A percentile compares a stretch with the other conserved stretches of the same genome.
phyloP scores from a whole-genome alignment of 495 filamentous ascomycete genomes.

The Penicillium robsamsonii region DNA sequence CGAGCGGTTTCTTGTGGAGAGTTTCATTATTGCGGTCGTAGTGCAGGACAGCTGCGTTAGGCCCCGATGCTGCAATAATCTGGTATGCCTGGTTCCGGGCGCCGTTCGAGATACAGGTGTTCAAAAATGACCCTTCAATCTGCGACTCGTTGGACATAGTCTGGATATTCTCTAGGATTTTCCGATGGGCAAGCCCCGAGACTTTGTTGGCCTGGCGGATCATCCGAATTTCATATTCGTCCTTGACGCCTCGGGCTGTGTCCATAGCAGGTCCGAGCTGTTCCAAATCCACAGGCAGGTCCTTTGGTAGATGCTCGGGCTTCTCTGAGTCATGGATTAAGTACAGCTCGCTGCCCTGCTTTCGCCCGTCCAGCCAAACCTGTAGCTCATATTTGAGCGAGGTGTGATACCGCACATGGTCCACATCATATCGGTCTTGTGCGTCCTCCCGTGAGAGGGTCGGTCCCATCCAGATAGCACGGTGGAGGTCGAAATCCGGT shows the following conservation, averaged over 20 bases:
- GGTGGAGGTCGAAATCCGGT: conserved; percentile 81
- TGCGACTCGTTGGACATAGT: conserved; percentile 73
- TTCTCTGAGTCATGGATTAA: conserved; percentile 39
- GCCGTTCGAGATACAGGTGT: conserved; percentile 64
- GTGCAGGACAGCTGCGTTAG: conserved; percentile 80
- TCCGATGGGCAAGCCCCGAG: conserved; percentile 68
- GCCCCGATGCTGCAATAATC: conserved; percentile 78
- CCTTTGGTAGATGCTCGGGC: conserved; percentile 49
- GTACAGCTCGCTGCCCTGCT: conserved; percentile 33
- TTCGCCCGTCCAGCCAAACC: conserved; percentile 59
- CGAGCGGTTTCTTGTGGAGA: conserved; percentile 62
- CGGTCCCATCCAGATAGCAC: conserved; percentile 92
- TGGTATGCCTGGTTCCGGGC: conserved; percentile 80
- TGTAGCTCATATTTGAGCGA: conserved; percentile 63
- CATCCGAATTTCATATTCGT: conserved; percentile 72
- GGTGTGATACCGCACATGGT: conserved; percentile 63
- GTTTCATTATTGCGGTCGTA: conserved; percentile 76
- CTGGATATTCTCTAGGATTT: conserved; percentile 59
- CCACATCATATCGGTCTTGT: conserved; percentile 69
- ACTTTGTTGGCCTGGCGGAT: conserved; percentile 77
- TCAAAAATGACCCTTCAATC: conserved; percentile 72
- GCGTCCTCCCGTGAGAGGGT: conserved; percentile 76
- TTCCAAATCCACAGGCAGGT: conserved; percentile 43
- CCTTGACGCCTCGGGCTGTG: conserved; percentile 71
- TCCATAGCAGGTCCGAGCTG: conserved; percentile 66